Evolutionary conservation across 306 rosid species (phyloP).

Genomic region (apple (Malus domestica)): DNA sequence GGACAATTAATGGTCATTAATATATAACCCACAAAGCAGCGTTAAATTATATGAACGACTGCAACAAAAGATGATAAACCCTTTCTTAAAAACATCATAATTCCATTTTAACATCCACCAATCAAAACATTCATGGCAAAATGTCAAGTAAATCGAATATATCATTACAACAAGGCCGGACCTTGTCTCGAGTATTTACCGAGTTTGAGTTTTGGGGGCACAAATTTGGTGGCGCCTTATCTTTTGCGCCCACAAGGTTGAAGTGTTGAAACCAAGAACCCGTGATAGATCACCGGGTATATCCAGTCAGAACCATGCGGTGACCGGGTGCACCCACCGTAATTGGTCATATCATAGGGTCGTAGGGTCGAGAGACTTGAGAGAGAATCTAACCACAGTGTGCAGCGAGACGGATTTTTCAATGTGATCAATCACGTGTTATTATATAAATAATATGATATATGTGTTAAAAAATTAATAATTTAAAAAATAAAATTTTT

Average conservation of each 20-base stretch:
- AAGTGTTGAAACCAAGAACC: constrained; percentile 37
- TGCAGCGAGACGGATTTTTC: background rate
- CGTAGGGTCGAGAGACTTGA: background rate
- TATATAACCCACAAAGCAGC: background rate
- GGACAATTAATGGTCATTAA: background rate
- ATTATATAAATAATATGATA: no score
- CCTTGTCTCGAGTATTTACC: no score
- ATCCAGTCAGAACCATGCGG: constrained; percentile 22
- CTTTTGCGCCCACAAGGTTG: constrained; percentile 23
- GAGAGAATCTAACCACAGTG: constrained; percentile 23
- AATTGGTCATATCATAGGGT: background rate
- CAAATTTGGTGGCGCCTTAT: constrained; percentile 13
- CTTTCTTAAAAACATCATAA: background rate
- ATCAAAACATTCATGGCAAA: background rate
- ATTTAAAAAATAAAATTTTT: no score
- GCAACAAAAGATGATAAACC: background rate
- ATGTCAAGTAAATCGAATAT: background rate
- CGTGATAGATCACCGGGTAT: constrained; percentile 51
- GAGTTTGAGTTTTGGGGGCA: constrained; percentile 16
- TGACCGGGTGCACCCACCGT: constrained; percentile 30
- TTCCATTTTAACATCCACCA: background rate
- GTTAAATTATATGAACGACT: background rate
- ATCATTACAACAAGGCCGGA: background rate
- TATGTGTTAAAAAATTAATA: no score
- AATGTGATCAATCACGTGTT: no score